Conservation (phyloP, 495 filamentous ascomycete species). For the Neurospora sp. region DNA sequence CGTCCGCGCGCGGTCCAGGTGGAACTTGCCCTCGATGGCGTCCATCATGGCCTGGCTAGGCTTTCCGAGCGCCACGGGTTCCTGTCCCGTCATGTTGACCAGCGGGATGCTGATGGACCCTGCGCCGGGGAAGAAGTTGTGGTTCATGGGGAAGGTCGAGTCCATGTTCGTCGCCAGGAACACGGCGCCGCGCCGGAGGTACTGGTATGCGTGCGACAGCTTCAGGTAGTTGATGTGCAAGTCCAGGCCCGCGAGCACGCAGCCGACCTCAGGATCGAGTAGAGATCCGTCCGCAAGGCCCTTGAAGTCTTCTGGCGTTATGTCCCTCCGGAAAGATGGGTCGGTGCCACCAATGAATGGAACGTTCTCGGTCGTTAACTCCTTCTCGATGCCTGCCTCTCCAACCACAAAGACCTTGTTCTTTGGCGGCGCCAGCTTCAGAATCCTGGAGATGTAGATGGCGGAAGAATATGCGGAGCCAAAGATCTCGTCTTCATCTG, state of each 20-base stretch:
- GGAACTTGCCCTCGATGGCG: constrained; percentile 90
- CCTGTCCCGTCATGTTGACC: constrained; percentile 57
- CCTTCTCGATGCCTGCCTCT: constrained; percentile 83
- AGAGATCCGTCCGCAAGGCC: constrained; percentile 62
- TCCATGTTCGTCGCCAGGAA: constrained; percentile 95
- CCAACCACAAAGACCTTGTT: constrained; percentile 93
- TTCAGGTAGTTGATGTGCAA: constrained; percentile 94
- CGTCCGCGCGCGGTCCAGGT: constrained; percentile 69
- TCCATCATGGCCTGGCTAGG: constrained; percentile 99
- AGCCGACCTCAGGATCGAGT: constrained; percentile 77
- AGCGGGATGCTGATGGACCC: constrained; percentile 74
- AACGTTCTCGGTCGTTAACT: constrained; percentile 67
- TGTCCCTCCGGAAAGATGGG: constrained; percentile 60
- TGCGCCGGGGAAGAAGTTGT: constrained; percentile 82
- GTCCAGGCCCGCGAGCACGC: constrained; percentile 84
- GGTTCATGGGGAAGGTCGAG: constrained; percentile 69
- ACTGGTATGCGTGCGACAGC: constrained; percentile 71
- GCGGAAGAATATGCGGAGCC: constrained; percentile 89
- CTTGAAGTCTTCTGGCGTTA: constrained; percentile 69
- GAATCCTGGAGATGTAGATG: constrained; percentile 91
- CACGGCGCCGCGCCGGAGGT: constrained; percentile 69
- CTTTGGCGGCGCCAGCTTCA: constrained; percentile 62
- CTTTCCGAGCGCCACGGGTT: constrained; percentile 77
- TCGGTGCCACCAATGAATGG: constrained; percentile 85
- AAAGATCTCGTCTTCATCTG: constrained; percentile 80